Percentiles rank a stretch among this genome's conserved stretches.
phyloP scores from a whole-genome alignment of 768 basidiomycete genomes.

The Leucocoprinus leucothites region DNA sequence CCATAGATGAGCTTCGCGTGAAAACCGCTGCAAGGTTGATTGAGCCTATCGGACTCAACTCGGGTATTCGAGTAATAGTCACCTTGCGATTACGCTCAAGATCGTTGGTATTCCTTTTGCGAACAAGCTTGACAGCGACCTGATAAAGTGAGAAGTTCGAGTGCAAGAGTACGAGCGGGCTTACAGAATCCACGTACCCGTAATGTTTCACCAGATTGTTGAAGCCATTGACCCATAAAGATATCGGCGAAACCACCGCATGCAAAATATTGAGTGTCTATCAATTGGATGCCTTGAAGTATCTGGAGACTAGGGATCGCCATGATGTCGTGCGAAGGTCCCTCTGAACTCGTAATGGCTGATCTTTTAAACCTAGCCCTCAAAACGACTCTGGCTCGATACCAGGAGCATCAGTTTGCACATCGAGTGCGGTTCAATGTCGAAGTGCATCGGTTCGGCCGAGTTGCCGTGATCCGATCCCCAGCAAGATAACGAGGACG shows the following conservation, averaged over 20 bases:
- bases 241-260: constrained; percentile 15
- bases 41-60: not conserved
- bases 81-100: not conserved
- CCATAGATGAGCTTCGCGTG: constrained; percentile 15
- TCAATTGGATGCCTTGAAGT: no score
- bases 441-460: no score
- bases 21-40: constrained; percentile 5
- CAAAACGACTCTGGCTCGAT: no score
- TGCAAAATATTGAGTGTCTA: constrained; percentile 6
- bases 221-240: constrained; percentile 12
- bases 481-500: no score
- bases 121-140: constrained; percentile 7
- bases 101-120: not conserved
- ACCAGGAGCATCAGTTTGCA: no score
- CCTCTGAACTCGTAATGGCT: no score
- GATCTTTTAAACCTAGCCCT: no score
- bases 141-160: no score
- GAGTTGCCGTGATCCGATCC: no score
- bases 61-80: not conserved
- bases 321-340: no score
- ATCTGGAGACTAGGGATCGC: no score
- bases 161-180: not conserved
- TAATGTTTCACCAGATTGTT: not conserved
- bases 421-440: no score
- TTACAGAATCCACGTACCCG: not conserved